Percentiles rank a stretch among this genome's conserved stretches.
Evolutionary conservation across 2,329 filamentous ascomycete genomes (phyloP).

Genomic region (Aspergillus floridensis): DNA sequence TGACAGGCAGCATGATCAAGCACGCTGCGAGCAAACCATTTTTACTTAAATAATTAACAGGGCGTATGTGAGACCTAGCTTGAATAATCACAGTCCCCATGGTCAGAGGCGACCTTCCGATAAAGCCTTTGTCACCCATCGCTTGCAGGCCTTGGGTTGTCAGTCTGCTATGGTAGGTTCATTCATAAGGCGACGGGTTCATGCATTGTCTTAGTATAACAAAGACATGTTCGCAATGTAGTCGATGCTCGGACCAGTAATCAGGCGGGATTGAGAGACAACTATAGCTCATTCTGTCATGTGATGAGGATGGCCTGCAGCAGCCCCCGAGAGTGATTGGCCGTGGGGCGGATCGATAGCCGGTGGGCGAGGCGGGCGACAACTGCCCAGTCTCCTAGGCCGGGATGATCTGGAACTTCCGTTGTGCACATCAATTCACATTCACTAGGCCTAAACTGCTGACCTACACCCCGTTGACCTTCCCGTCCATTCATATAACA

Average conservation of each 20-base stretch:
- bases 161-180: not conserved
- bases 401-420: slow-evolving; percentile 3
- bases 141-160: too few species aligned
- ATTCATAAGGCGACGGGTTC: not conserved
- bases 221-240: not conserved
- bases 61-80: not conserved
- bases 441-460: not conserved
- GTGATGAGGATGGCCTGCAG: slow-evolving; percentile 7
- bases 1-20: not conserved
- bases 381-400: not conserved
- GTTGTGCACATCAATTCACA: slow-evolving; percentile 6
- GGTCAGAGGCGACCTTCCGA: not conserved
- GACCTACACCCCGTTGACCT: not conserved
- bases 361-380: not conserved
- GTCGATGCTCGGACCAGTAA: not conserved
- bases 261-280: not conserved
- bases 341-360: slow-evolving; percentile 15
- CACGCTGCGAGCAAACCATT: not conserved
- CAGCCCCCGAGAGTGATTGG: slow-evolving; percentile 15
- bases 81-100: not conserved
- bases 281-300: slow-evolving; percentile 4
- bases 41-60: not conserved
- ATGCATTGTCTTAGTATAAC: not conserved
- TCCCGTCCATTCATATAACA: not conserved
- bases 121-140: not conserved